Conservation (phyloP, 2,329 filamentous ascomycete genomes). For the Talaromyces funiculosus region DNA sequence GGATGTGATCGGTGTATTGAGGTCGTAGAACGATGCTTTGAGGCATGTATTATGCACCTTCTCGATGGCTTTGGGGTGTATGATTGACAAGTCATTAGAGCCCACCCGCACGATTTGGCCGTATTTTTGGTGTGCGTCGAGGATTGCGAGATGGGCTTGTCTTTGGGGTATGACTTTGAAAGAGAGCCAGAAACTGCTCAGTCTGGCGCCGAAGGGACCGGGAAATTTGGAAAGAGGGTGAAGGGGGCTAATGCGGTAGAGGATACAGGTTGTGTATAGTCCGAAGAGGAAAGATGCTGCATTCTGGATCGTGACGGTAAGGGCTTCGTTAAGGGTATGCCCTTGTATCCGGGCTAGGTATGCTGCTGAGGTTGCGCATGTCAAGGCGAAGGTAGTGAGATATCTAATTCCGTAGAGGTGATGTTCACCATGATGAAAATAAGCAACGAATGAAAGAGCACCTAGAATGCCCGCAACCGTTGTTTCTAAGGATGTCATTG, state of each 20-base stretch:
- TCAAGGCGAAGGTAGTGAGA: background rate
- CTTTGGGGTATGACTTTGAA: conserved; percentile 13
- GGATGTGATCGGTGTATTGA: conserved; percentile 26
- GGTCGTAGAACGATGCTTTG: conserved; percentile 40
- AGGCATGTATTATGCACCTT: conserved; percentile 35
- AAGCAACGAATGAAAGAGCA: background rate
- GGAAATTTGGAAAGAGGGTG: conserved; percentile 14
- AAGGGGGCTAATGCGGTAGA: conserved; percentile 16
- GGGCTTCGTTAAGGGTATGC: background rate
- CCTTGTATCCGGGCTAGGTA: background rate
- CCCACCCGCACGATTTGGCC: conserved; percentile 33
- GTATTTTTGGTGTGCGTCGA: conserved; percentile 28
- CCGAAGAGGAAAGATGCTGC: conserved; percentile 2
- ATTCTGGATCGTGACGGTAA: background rate
- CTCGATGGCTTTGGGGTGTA: conserved; percentile 31
- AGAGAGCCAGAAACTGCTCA: conserved; percentile 28
- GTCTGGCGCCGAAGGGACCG: conserved; percentile 26
- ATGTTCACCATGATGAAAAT: conserved; percentile 18
- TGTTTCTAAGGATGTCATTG: background rate
- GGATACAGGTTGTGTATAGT: conserved; percentile 24
- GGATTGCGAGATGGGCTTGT: conserved; percentile 23
- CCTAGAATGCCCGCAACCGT: background rate
- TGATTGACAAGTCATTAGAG: conserved; percentile 30
- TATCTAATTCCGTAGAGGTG: conserved; percentile 16
- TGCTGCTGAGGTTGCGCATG: conserved; percentile 1